Percentiles rank a stretch among this genome's conserved stretches.
These are phyloP conservation scores for Closterium sp. DNA, from an alignment of 139 green algal genomes.

Conservation along the genomic window DNA sequence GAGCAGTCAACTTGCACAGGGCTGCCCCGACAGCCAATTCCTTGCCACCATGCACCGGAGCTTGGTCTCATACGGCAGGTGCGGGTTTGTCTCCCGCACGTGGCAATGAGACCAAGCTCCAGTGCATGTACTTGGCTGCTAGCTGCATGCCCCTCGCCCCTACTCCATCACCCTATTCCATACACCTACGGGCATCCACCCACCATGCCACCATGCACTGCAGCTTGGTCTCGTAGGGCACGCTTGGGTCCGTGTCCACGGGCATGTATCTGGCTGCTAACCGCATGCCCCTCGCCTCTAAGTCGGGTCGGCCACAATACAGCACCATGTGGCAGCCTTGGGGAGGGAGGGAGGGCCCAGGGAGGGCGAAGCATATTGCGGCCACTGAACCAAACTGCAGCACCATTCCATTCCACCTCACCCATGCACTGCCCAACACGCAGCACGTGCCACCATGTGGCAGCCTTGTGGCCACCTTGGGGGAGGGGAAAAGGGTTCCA, in stretches of 20 bases:
- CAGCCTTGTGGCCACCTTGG: not conserved
- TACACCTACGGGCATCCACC: not conserved
- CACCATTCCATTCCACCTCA: too few species aligned
- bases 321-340: not conserved
- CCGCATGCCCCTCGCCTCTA: constrained; percentile 5
- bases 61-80: constrained; percentile 38
- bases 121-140: constrained; percentile 31
- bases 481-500: not conserved
- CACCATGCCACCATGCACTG: constrained; percentile 45
- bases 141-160: constrained; percentile 18
- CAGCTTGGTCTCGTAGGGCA: constrained; percentile 37
- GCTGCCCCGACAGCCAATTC: too few species aligned
- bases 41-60: constrained; percentile 42
- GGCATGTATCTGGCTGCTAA: constrained; percentile 39
- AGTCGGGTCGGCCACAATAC: not conserved
- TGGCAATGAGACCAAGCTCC: too few species aligned
- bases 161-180: not conserved
- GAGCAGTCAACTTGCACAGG: too few species aligned
- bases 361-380: too few species aligned
- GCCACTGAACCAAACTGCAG: too few species aligned
- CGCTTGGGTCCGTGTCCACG: constrained; percentile 20
- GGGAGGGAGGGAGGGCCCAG: too few species aligned
- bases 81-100: constrained; percentile 26
- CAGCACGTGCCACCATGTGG: too few species aligned
- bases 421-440: too few species aligned